These are phyloP conservation scores for Peniophora sp. DNA, from an alignment of 1,284 basidiomycete genomes.

Conservation along the genomic window DNA sequence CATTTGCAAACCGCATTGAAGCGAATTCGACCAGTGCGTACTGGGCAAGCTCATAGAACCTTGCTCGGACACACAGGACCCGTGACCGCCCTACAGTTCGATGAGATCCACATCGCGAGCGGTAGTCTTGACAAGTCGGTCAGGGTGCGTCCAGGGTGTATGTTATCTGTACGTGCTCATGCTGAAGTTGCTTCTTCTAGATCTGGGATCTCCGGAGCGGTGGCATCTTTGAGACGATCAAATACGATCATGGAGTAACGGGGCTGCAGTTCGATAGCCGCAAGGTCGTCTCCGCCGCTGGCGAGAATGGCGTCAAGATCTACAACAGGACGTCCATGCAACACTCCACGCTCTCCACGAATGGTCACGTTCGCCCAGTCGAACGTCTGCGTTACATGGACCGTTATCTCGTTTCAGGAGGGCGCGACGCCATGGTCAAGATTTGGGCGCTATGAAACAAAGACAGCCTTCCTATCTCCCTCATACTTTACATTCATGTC, in stretches of 20 bases:
- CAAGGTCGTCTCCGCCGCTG: conserved; percentile 90
- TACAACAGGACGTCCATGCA: conserved; percentile 95
- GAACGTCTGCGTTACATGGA: conserved; percentile 95
- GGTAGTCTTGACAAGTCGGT: conserved; percentile 94
- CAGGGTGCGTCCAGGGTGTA: conserved; percentile 44
- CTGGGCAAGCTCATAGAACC: conserved; percentile 93
- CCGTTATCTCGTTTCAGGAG: conserved; percentile 88
- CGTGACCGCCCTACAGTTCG: conserved; percentile 93
- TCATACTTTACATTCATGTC: not conserved
- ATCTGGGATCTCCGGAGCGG: conserved; percentile 97
- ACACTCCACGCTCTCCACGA: conserved; percentile 76
- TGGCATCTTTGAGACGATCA: conserved; percentile 80
- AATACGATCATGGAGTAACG: conserved; percentile 88
- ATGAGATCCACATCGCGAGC: conserved; percentile 88
- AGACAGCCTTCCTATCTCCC: not conserved
- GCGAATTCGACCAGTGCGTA: conserved; percentile 70
- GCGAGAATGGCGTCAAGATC: conserved; percentile 89
- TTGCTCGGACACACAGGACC: conserved; percentile 91
- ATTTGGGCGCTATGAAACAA: conserved; percentile 87
- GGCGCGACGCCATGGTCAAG: conserved; percentile 83
- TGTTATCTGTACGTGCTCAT: not conserved
- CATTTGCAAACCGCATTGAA: not conserved
- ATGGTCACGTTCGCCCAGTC: conserved; percentile 90
- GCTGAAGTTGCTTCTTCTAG: conserved; percentile 28
- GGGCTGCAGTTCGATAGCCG: conserved; percentile 92